phyloP scores from a whole-genome alignment of 2,329 filamentous ascomycete species.

The Zymoseptoria pseudotritici region DNA sequence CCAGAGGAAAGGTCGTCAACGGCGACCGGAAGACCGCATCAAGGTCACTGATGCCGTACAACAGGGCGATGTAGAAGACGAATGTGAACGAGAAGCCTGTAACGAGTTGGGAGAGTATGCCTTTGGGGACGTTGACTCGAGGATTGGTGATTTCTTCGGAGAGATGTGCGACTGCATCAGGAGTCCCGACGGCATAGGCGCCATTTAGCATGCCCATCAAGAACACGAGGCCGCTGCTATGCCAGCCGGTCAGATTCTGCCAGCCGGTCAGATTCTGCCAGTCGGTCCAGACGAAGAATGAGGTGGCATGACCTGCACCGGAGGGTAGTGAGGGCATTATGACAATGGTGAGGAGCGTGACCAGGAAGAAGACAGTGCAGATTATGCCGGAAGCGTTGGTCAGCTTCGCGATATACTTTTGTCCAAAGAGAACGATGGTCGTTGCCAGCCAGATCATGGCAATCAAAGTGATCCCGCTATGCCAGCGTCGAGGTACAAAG shows the following conservation, averaged over 20 bases:
- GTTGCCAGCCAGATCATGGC: constrained; percentile 42
- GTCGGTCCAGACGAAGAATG: constrained; percentile 36
- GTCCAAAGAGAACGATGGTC: constrained; percentile 44
- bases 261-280: constrained; percentile 39
- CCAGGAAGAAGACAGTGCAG: constrained; percentile 46
- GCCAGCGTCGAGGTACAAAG: constrained; percentile 42
- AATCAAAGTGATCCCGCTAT: constrained; percentile 45
- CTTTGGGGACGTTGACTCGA: constrained; percentile 47
- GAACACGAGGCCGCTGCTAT: constrained; percentile 52
- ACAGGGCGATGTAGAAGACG: constrained; percentile 30
- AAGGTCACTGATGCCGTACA: constrained; percentile 54
- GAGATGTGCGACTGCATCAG: constrained; percentile 56
- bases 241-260: constrained; percentile 36
- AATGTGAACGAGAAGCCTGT: constrained; percentile 49
- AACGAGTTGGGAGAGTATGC: constrained; percentile 44
- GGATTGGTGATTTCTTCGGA: constrained; percentile 55
- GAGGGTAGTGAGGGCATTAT: constrained; percentile 44
- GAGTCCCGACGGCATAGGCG: constrained; percentile 55
- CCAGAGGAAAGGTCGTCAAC: constrained; percentile 47
- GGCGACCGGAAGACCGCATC: constrained; percentile 44
- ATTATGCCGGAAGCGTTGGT: constrained; percentile 48
- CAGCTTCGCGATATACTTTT: constrained; percentile 45
- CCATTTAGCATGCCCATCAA: constrained; percentile 59
- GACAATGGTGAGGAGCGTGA: constrained; percentile 50
- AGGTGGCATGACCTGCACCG: constrained; percentile 35